These are phyloP conservation scores for Yamadazyma pseudoaaseri DNA, from an alignment of 1,139 yeast species.

Conservation along the genomic window DNA sequence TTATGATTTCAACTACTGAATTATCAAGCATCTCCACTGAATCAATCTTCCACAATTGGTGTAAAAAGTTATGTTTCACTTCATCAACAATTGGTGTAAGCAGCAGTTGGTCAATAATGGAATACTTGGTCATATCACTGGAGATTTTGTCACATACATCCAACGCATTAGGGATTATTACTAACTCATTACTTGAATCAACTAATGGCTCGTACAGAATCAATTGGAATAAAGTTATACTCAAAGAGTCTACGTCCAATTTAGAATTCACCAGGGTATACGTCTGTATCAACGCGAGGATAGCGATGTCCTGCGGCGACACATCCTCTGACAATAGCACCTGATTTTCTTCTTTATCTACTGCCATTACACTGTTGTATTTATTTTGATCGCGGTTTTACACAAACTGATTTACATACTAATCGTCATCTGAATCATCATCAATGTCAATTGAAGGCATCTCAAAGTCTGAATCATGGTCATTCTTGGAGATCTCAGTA, in stretches of 20 bases:
- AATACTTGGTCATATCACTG: constrained; percentile 6
- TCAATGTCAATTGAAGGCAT: constrained; percentile 55
- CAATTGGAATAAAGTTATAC: constrained; percentile 17
- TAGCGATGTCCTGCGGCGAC: constrained; percentile 35
- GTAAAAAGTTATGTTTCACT: constrained; percentile 9
- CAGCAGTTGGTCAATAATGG: constrained; percentile 1
- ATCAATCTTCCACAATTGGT: constrained; percentile 29
- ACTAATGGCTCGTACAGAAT: constrained; percentile 27
- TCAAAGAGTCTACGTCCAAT: constrained; percentile 17
- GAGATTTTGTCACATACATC: constrained; percentile 23
- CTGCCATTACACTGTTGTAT: constrained; percentile 3
- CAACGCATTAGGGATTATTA: constrained; percentile 26
- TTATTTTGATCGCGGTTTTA: constrained; percentile 4
- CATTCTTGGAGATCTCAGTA: constrained; percentile 1
- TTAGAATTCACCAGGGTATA: constrained; percentile 12
- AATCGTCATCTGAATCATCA: constrained; percentile 27
- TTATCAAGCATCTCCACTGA: constrained; percentile 37
- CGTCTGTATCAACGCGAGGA: constrained; percentile 15
- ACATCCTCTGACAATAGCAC: constrained; percentile 29
- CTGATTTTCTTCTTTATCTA: constrained; percentile 8
- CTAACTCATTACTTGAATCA: constrained; percentile 18
- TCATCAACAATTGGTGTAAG: neutral
- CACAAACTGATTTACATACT: constrained; percentile 7
- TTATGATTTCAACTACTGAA: constrained; percentile 13
- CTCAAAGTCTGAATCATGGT: constrained; percentile 52